Percentiles rank a stretch among this genome's conserved stretches.
Conservation (phyloP, 2,329 filamentous ascomycete species). For the Pseudogymnoascus sp. region DNA sequence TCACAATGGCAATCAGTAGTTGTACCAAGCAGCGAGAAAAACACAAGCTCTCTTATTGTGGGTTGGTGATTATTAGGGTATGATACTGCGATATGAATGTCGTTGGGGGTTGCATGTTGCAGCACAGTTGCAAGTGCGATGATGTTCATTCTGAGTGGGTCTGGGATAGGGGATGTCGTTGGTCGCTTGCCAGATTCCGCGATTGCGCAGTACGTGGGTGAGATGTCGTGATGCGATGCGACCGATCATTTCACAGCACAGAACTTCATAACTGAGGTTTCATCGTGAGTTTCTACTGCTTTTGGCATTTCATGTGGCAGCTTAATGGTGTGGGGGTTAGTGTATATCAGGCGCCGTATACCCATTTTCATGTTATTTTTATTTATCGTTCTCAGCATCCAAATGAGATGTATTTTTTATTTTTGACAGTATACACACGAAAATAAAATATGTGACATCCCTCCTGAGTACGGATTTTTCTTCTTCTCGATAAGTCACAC, state of each 20-base stretch:
- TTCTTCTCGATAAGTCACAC: neutral
- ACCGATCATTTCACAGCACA: neutral
- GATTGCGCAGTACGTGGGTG: constrained; percentile 3
- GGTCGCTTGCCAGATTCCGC: neutral
- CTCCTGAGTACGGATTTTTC: neutral
- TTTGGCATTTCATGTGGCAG: neutral
- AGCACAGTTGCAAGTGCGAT: neutral
- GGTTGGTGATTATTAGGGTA: neutral
- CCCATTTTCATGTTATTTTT: neutral
- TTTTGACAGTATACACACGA: neutral
- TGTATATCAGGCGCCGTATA: neutral
- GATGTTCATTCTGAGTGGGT: constrained; percentile 4
- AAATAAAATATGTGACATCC: too few species aligned
- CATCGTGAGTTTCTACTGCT: neutral
- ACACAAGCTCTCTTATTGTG: neutral
- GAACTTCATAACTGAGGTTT: neutral
- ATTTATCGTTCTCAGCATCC: neutral
- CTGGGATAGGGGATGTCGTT: neutral
- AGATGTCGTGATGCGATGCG: constrained; percentile 1
- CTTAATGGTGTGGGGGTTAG: neutral
- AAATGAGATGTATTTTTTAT: neutral
- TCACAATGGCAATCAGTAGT: neutral
- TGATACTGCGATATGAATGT: neutral
- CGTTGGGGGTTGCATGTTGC: neutral
- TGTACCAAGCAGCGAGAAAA: neutral